These are phyloP conservation scores for Neonectria sp. DNA, from an alignment of 2,329 filamentous ascomycete genomes.

Conservation along the genomic window DNA sequence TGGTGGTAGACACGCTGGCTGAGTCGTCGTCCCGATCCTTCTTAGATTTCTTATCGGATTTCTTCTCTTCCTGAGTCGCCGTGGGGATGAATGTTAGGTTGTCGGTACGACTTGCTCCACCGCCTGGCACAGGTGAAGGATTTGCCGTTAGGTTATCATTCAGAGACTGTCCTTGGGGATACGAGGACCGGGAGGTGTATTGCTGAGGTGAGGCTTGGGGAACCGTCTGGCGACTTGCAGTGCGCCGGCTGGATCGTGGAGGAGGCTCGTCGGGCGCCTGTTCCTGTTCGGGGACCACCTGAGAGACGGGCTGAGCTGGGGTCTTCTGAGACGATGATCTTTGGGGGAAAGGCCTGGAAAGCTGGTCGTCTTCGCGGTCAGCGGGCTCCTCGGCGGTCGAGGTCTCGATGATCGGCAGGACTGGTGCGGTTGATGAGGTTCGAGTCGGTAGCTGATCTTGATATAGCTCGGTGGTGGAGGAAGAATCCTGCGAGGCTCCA, in stretches of 20 bases:
- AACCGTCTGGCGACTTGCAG: constrained; percentile 35
- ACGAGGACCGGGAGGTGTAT: constrained; percentile 47
- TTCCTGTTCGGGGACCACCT: constrained; percentile 46
- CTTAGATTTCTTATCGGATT: constrained; percentile 80
- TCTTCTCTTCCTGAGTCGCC: constrained; percentile 78
- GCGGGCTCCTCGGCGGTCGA: constrained; percentile 62
- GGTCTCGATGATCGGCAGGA: constrained; percentile 73
- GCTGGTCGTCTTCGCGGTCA: constrained; percentile 45
- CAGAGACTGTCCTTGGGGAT: constrained; percentile 47
- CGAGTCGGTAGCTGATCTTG: constrained; percentile 54
- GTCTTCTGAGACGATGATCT: constrained; percentile 68
- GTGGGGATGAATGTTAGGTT: constrained; percentile 86
- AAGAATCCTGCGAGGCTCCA: constrained; percentile 51
- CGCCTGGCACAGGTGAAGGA: constrained; percentile 79
- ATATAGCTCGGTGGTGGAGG: constrained; percentile 43
- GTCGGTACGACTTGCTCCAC: constrained; percentile 78
- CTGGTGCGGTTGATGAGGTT: constrained; percentile 51
- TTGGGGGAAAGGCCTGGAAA: constrained; percentile 61
- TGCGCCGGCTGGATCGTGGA: constrained; percentile 57
- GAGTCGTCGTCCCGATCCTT: constrained; percentile 77
- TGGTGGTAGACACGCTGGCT: constrained; percentile 70
- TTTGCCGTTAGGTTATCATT: constrained; percentile 50
- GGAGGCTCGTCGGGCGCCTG: constrained; percentile 58
- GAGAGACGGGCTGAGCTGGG: constrained; percentile 61
- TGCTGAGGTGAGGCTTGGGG: constrained; percentile 45